Base-by-base conservation (phyloP, 257 asterid genomes). In the Gentiana dahurica region DNA sequence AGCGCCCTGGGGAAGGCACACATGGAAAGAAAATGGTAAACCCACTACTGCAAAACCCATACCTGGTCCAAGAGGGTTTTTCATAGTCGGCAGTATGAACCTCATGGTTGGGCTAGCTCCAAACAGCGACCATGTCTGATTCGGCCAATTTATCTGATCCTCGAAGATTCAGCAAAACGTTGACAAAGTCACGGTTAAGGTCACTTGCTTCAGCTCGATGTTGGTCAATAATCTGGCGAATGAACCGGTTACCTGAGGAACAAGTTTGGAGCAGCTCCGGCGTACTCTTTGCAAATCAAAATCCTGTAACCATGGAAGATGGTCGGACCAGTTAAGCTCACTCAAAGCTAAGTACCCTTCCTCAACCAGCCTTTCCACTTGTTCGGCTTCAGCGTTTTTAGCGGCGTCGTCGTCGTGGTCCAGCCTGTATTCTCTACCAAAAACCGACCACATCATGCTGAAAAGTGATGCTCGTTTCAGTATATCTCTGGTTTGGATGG, bases 41-140 rank as follows among this genome's bases (percentile, higher is more conserved):
- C 4, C 1, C 7, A 24, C 24, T 24, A n/a, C n/a, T 1, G 8
- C 4, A 5, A 67, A 65, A 9, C 76, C 81, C 0, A 77, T 88
- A 32, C 97, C 94, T 1, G 97, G 97, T 39, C 97, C 95, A 8
- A 68, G 34, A 43, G 97, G 97, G 3, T 2, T 79, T 11, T 95
- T 95, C 0, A 12, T 89, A 41, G 55, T 79, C 5, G 97, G 97
- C 2, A 89, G 97, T 78, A 77, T 89, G 78, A 75, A 46, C 52
- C 82, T 89, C 57, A 83, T 88, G 95, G 4, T 65, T 34, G 97
- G 94, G 12, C 51, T 88, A 4, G 84, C 97, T 58, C 97, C 24
- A 24, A 24, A 88, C 88, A 64, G 95, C 86, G 75, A 85, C 74
- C 85, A 82, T 88, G 70, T 88, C 94, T 13, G 84, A 69, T n/a